Evolutionary conservation across 345 rosid species (phyloP), one percentile per base, ranked within the genome.

Genomic region (Microthlaspi erraticum): DNA sequence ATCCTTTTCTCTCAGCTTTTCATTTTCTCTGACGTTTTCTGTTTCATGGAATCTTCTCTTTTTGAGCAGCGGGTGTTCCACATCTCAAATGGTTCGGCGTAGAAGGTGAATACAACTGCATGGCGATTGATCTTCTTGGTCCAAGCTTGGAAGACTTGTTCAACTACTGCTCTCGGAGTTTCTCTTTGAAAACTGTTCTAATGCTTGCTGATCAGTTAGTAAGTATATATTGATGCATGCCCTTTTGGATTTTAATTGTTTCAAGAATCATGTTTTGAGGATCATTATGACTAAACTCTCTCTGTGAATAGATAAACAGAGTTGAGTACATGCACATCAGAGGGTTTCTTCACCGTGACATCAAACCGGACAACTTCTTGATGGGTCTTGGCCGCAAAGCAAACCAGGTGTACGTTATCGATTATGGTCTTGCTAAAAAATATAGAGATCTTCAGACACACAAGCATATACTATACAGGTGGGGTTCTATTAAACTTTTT

Each of bases 301-400:
- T 26, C 16, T 64, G 31, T 66, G 0, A 3, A 46, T 43, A 92
- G 96, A 74, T 92, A 78, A 90, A 84, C 71, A 92, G 96, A 80
- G 88, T 90, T 67, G 98, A 88, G 79, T 92, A 84, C 56, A 92
- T 90, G 93, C 98, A 92, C 63, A 80, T 84, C 8, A 84, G 91
- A 46, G 96, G 98, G 17, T 90, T 92, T 73, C 90, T 90, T 65
- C 96, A 92, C 59, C 96, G 98, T 77, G 96, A 92, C 79, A 88
- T 92, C 51, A 92, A 92, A 83, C 96, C 96, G 8, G 95, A 90
- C 66, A 88, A 90, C 83, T 92, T 90, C 59, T 83, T 90, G 76
- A 92, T 90, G 98, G 92, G 98, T 69, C 75, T 92, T 16, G 96
- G 98, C 31, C 92, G 92, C 78, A 89, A 92, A 84, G 91, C 96